phyloP scores from a whole-genome alignment of 148 eudicot species.

The Talinum fruticosum region DNA sequence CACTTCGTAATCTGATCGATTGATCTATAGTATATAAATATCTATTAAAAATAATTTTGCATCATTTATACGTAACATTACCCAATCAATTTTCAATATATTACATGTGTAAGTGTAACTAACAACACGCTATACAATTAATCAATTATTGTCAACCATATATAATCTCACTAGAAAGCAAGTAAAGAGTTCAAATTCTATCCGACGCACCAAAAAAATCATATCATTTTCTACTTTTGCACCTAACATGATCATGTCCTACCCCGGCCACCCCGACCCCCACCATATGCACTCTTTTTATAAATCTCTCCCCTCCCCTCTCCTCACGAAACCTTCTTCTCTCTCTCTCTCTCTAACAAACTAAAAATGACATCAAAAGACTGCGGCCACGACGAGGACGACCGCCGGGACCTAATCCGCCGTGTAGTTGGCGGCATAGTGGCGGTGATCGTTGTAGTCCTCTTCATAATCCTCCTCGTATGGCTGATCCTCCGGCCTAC shows the following conservation, averaged over 20 bases:
- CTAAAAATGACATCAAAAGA: slow-evolving; percentile 31
- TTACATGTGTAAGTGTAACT: too few species aligned
- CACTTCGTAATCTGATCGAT: too few species aligned
- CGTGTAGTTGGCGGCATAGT: slow-evolving; percentile 18
- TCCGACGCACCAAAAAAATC: neutral
- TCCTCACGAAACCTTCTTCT: slow-evolving; percentile 4
- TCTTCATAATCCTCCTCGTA: slow-evolving; percentile 32
- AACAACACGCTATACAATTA: too few species aligned
- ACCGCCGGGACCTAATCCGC: slow-evolving; percentile 3
- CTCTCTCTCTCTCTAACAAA: neutral
- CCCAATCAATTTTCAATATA: too few species aligned
- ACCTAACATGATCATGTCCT: neutral
- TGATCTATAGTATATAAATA: too few species aligned
- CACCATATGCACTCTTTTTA: neutral
- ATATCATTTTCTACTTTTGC: slow-evolving; percentile 3
- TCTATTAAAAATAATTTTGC: too few species aligned
- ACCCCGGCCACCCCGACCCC: neutral
- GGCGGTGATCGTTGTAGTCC: slow-evolving; percentile 26
- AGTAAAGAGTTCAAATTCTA: too few species aligned
- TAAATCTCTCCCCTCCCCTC: slow-evolving; percentile 10
- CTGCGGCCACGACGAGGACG: slow-evolving; percentile 46
- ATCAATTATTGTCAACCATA: too few species aligned
- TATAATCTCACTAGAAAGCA: neutral
- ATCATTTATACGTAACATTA: too few species aligned
- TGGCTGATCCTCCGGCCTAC: slow-evolving; percentile 50